Evolutionary conservation across 164 flowering plant genomes (phyloP), one percentile per base, ranked within the genome.

Genomic region (Tetracentron sinense): DNA sequence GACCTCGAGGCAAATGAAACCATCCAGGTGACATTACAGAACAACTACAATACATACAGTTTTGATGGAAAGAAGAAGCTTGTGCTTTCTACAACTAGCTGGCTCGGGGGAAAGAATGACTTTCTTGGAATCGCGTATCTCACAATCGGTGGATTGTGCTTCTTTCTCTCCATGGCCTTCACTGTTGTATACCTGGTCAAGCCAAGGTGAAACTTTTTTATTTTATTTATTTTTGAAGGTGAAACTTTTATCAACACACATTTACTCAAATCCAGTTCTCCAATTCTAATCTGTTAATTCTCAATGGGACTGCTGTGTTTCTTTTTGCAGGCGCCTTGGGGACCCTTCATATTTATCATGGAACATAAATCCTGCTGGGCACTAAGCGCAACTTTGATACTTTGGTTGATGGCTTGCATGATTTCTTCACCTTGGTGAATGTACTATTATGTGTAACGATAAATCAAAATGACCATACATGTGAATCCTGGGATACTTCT

Each of bases 101-200:
- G 97, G 97, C 81, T 95, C 55, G 99, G 99, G 54, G 99, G 99
- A 55, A 95, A 87, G 79, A 95, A 95, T 66, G 91, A 95, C 66
- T 95, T 95, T 69, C 88, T 95, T 52, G 99, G 99, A 60, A 82
- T 90, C 49, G 97, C 97, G 35, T 90, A 92, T 72, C 86, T 95
- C 56, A 81, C 96, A 16, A 90, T 95, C 38, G 97, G 99, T 5
- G 88, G 92, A 10, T 50, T 94, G 47, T 88, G 99, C 83, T 86
- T 91, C 72, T 81, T 86, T 65, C 61, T 94, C 77, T 92, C 99
- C 7, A 49, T 86, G 81, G 69, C 71, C 27, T 94, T 91, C 82
- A 71, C 83, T 21, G 35, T 88, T 38, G 74, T 91, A 23, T 94
- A 91, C 74, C 86, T 91, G 44, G 64, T 91, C 61, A 88, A 91